Percentiles rank a stretch among this genome's conserved stretches.
phyloP scores from a whole-genome alignment of 2,329 filamentous ascomycete species.

The Fusarium sp. region DNA sequence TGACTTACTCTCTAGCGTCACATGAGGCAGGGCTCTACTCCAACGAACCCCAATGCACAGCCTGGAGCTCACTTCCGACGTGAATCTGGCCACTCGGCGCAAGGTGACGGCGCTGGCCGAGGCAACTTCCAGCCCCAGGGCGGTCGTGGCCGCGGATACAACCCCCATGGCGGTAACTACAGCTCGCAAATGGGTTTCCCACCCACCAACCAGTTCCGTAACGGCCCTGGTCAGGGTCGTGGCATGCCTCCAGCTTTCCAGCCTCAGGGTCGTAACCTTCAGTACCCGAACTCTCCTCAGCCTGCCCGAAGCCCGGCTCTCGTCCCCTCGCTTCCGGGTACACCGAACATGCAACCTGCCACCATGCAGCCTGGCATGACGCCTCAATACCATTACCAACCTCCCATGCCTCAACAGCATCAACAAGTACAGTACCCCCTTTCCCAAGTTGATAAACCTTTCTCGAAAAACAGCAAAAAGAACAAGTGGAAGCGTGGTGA shows the following conservation, averaged over 20 bases:
- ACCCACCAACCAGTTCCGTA: constrained; percentile 55
- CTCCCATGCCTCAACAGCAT: constrained; percentile 66
- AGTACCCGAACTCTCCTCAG: constrained; percentile 70
- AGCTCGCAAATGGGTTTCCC: constrained; percentile 58
- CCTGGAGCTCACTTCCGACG: constrained; percentile 80
- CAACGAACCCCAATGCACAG: constrained; percentile 70
- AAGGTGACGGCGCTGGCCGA: constrained; percentile 63
- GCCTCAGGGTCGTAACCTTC: constrained; percentile 57
- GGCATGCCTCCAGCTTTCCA: constrained; percentile 61
- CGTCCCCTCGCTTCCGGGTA: constrained; percentile 71
- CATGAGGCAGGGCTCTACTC: constrained; percentile 72
- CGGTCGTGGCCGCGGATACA: constrained; percentile 62
- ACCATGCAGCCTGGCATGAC: constrained; percentile 66
- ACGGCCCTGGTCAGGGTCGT: constrained; percentile 59
- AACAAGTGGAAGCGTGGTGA: constrained; percentile 56
- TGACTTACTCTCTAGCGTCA: constrained; percentile 63
- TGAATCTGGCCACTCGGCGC: constrained; percentile 85
- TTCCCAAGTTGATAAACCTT: constrained; percentile 48
- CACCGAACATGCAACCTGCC: constrained; percentile 72
- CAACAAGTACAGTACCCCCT: constrained; percentile 68
- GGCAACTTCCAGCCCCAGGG: constrained; percentile 61
- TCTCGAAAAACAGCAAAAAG: constrained; percentile 55
- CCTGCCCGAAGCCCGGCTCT: constrained; percentile 73
- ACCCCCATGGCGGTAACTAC: constrained; percentile 54
- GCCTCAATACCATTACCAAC: constrained; percentile 69